Evolutionary conservation across 495 filamentous ascomycete genomes (phyloP), one percentile per base, ranked within the genome.

Genomic region (Cladorrhinum samala): DNA sequence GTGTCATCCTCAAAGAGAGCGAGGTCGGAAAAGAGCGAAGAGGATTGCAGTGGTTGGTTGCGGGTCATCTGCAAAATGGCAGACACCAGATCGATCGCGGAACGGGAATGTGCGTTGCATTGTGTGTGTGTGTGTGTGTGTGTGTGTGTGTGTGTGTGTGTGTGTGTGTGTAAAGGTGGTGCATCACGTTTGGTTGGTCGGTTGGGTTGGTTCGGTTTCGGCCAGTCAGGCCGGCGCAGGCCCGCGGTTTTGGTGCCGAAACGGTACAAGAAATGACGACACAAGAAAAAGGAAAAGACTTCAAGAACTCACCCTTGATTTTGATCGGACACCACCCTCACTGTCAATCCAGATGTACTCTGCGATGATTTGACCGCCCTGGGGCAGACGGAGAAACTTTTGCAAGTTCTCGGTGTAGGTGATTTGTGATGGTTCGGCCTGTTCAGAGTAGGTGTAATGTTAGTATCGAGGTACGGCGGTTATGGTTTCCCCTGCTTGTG

Each of bases 331-430:
- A 56, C 84, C 86, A 65, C 85, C 86, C 54, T 70, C 68, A 60
- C 82, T 72, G 69, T 98, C 93, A 64, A 98, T 91, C 93, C 93
- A 98, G 77, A 98, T 84, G 79, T 96, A 98, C 76, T 98, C 93
- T 43, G 62, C 66, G 11, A 92, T 88, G 60, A 90, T 30, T 33
- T 66, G 72, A 65, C 89, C 89, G 62, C 84, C 85, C 78, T 95
- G 91, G 66, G 89, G 84, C 56, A 96, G 86, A 63, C 78, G 74
- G 75, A 92, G 80, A 80, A 93, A 96, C 71, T 95, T 95, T 68
- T 87, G 70, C 70, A 95, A 83, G 54, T 56, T 56, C 53, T 55
- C 53, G 37, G 53, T 50, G 39, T 55, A 50, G 48, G 53, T 50
- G 53, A 55, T 36, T 18, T 43, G 41, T 50, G 53, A 25, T 23